Evolutionary conservation across 306 rosid species (phyloP).

Genomic region (Cucumis hystrix): DNA sequence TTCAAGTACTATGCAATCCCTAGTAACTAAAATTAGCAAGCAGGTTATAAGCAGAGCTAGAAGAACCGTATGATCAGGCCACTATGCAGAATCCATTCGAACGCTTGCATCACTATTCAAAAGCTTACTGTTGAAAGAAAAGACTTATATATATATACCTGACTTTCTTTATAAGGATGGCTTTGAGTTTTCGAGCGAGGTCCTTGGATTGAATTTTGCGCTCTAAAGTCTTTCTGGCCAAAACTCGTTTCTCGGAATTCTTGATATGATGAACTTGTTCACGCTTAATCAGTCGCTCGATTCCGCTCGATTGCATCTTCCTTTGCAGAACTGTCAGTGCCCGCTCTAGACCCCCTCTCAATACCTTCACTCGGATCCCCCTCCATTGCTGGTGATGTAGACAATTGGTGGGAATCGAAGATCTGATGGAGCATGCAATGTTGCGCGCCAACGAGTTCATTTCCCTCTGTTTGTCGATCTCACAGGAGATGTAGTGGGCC

Average conservation of each 20-base stretch:
- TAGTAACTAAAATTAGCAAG: background rate
- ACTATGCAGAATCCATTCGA: background rate
- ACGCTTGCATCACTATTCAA: background rate
- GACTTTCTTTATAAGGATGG: conserved; percentile 74
- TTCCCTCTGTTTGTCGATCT: background rate
- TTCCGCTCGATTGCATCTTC: conserved; percentile 73
- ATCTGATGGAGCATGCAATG: conserved; percentile 22
- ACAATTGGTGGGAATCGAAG: conserved; percentile 10
- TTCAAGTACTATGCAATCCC: background rate
- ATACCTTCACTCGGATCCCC: conserved; percentile 64
- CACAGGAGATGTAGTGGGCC: background rate
- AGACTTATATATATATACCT: conserved; percentile 17
- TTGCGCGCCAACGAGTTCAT: conserved; percentile 52
- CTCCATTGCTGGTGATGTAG: conserved; percentile 51
- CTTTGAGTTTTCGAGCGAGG: conserved; percentile 60
- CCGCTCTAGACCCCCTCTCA: conserved; percentile 47
- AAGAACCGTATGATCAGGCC: background rate
- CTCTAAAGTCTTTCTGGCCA: conserved; percentile 58
- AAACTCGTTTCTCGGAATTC: conserved; percentile 80
- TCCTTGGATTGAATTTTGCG: conserved; percentile 50
- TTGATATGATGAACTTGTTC: conserved; percentile 62
- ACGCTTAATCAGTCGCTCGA: conserved; percentile 64
- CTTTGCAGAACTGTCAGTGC: conserved; percentile 58
- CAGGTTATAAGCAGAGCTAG: background rate
- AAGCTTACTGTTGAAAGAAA: background rate